Evolutionary conservation across 495 filamentous ascomycete species (phyloP), one percentile per base, ranked within the genome.

Genomic region (Trichoderma asperelloides): DNA sequence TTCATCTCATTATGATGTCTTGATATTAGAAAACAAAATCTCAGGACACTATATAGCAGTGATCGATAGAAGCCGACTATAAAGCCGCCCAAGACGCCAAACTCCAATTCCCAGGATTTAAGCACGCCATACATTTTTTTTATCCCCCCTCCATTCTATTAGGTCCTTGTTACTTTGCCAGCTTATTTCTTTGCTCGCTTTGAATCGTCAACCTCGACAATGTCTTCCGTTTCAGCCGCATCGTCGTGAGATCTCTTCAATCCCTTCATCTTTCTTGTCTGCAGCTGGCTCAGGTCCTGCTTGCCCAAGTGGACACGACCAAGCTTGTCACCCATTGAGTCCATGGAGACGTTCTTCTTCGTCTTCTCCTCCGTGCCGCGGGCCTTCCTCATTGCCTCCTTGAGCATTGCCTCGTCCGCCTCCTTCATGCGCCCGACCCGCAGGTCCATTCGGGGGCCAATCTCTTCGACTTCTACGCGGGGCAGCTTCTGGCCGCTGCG

Each of bases 231-330:
- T 4, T 78, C 82, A 27, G 78, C 81, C 2, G 81, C 86, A 25
- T 85, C 81, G 68, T 87, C 85, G 23, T 88, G 78, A 30, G 84
- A 83, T 64, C 96, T 82, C 85, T 98, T 98, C 70, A 98, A 77
- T 67, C 95, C 95, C 87, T 98, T 98, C 93, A 98, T 97, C 88
- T 98, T 98, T 74, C 95, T 86, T 60, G 92, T 97, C 86, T 98
- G 95, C 78, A 98, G 75, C 68, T 88, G 84, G 68, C 80, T 82
- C 43, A 98, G 82, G 79, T 98, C 94, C 78, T 97, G 91, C 82
- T 90, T 92, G 74, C 89, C 91, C 33, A 95, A 77, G 79, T 98
- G 96, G 66, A 98, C 92, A 66, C 92, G 85, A 65, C 96, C 95
- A 65, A 98, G 80, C 86, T 98, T 97, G 75, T 98, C 96, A 74